Evolutionary conservation across 352 stramenopile species (phyloP).

Genomic region (Globisporangium parvum): DNA sequence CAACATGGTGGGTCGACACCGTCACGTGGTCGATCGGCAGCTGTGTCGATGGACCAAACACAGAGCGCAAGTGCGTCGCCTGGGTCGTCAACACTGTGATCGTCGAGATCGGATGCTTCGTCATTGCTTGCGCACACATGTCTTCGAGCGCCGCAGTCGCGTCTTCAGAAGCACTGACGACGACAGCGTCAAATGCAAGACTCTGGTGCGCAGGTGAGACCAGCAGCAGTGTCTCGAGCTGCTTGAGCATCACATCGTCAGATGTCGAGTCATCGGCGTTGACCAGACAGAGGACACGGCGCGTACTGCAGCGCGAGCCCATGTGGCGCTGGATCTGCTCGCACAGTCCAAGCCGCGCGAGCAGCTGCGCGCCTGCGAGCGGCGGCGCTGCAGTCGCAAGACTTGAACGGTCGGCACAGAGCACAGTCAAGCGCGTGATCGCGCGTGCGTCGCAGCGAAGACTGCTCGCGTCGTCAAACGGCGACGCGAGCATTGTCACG

Average conservation of each 20-base stretch:
- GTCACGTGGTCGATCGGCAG: too few species aligned
- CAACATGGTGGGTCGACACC: too few species aligned
- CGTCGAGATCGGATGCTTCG: slow-evolving; percentile 8
- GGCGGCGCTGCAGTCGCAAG: slow-evolving; percentile 6
- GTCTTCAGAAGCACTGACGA: slow-evolving; percentile 4
- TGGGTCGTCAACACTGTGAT: slow-evolving; percentile 24
- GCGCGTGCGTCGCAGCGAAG: neutral
- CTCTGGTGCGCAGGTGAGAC: neutral
- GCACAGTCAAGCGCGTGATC: slow-evolving; percentile 20
- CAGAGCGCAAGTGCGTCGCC: slow-evolving; percentile 6
- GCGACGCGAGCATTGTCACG: slow-evolving; percentile 23
- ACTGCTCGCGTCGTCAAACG: slow-evolving; percentile 15
- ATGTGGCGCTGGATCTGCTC: slow-evolving; percentile 24
- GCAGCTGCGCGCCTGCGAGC: neutral
- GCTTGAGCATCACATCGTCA: slow-evolving; percentile 12
- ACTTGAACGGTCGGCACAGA: slow-evolving; percentile 24
- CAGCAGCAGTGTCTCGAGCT: slow-evolving; percentile 12
- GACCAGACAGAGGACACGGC: slow-evolving; percentile 23
- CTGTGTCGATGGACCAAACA: neutral
- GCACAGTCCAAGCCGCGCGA: slow-evolving; percentile 17
- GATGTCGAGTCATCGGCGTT: slow-evolving; percentile 13
- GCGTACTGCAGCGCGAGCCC: slow-evolving; percentile 15
- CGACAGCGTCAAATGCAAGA: slow-evolving; percentile 21
- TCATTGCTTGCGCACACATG: neutral
- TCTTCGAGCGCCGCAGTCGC: slow-evolving; percentile 4